A percentile compares a stretch with the other conserved stretches of the same genome.
Conservation (phyloP, 202 grass and related monocot species). For the Setaria viridis region DNA sequence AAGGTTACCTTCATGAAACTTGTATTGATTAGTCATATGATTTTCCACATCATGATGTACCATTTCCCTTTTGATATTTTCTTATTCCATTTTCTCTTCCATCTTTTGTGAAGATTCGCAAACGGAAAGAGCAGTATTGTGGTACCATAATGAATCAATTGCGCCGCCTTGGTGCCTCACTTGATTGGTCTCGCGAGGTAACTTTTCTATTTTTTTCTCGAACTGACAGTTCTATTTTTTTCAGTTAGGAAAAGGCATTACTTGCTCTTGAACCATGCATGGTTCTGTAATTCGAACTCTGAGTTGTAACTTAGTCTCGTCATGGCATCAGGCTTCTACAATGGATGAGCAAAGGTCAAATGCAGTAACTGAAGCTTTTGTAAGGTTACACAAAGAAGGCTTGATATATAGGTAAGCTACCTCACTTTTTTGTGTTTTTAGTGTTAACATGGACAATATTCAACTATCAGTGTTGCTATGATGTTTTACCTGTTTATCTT, state of each 20-base stretch:
- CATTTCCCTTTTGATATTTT: not conserved
- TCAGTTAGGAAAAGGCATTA: slow-evolving; percentile 14
- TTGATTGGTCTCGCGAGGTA: slow-evolving; percentile 93
- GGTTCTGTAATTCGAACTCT: not conserved
- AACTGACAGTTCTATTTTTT: slow-evolving; percentile 32
- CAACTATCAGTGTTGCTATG: too few relatives aligned
- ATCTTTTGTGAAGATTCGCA: slow-evolving; percentile 63
- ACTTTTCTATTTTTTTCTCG: too few relatives aligned
- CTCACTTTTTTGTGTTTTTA: too few relatives aligned
- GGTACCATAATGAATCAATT: slow-evolving; percentile 82
- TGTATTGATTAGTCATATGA: too few relatives aligned
- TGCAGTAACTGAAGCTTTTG: too few relatives aligned
- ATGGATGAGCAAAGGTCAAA: too few relatives aligned
- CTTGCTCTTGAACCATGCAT: not conserved
- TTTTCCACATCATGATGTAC: too few relatives aligned
- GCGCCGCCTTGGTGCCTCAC: slow-evolving; percentile 80
- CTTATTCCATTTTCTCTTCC: slow-evolving; percentile 39
- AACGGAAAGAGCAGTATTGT: slow-evolving; percentile 83
- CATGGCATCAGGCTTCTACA: not conserved
- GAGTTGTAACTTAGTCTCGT: slow-evolving; percentile 7
- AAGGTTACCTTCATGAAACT: too few relatives aligned
- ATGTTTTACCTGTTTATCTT: too few relatives aligned
- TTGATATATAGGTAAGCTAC: too few relatives aligned
- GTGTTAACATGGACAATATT: too few relatives aligned
- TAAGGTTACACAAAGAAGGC: too few relatives aligned